Evolutionary conservation across 148 eudicot species (phyloP), one percentile per base, ranked within the genome.

Genomic region (Spergularia marina): DNA sequence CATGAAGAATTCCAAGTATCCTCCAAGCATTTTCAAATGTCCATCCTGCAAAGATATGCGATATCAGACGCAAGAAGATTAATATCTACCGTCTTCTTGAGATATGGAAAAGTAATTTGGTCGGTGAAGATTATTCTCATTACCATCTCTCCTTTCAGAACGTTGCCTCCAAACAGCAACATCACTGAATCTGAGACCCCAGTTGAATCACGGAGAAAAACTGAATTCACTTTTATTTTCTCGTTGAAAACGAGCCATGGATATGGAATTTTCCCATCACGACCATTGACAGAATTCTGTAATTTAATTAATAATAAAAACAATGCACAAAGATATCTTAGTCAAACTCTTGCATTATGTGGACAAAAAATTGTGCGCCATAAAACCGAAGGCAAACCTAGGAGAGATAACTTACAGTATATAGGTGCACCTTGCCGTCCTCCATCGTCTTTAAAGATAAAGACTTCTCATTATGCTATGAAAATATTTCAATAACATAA

Each of bases 231-330:
- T 83, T 94, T 94, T 63, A 94, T 90, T 79, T 94, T 94, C 81
- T 94, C 98, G 82, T 94, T 94, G 86, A 94, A 94, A 80, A 90
- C 91, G 52, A 94, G 84, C 98, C 98, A 94, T 66, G 98, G 98
- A 78, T 84, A 91, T 21, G 97, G 98, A 76, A 94, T 90, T 68
- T 65, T 87, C 56, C 87, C 81, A 65, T 89, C 88, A 57, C 89
- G 91, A 60, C 96, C 96, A 81, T 91, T 94, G 61, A 82, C 81
- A 52, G 87, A 85, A 62, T 85, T 82, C 87, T 85, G 78, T 57
- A 30, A 76, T 44, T 30, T 67, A 53, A 74, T 21, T 6, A 17
- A 73, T 52, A 71, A 58, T 5, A 53, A 55, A 55, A 40, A 21
- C 47, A 80, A 20, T 17, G 13, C 65, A 68, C 60, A 49, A 65